These are phyloP conservation scores for Xylaria sp. DNA, from an alignment of 2,329 filamentous ascomycete species.

Conservation along the genomic window DNA sequence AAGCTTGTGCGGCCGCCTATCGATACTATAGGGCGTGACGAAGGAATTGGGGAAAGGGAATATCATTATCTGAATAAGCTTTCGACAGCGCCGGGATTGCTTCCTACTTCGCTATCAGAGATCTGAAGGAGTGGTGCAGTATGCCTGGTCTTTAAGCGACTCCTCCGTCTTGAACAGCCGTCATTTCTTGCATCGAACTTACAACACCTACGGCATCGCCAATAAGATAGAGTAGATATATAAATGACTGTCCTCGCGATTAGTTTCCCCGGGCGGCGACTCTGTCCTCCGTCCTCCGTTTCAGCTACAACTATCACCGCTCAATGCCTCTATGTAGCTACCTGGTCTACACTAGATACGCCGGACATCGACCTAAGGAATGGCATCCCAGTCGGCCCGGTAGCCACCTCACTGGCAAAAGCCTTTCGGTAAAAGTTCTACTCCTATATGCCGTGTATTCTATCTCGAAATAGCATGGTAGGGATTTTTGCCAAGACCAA, in stretches of 20 bases:
- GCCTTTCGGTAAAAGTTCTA: slow-evolving; percentile 23
- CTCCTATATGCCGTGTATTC: slow-evolving; percentile 20
- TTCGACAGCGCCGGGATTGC: slow-evolving; percentile 17
- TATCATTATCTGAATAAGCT: slow-evolving; percentile 32
- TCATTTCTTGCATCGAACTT: not conserved
- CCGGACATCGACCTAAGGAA: slow-evolving; percentile 22
- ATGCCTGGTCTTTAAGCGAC: not conserved
- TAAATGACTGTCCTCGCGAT: slow-evolving; percentile 19
- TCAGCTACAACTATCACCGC: slow-evolving; percentile 8
- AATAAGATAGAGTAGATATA: slow-evolving; percentile 17
- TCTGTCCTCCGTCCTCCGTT: slow-evolving; percentile 3
- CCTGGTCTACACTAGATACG: not conserved
- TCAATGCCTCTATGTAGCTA: not conserved
- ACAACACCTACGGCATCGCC: not conserved
- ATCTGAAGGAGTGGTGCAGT: slow-evolving; percentile 20
- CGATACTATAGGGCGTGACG: slow-evolving; percentile 21
- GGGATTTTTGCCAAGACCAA: slow-evolving; percentile 1
- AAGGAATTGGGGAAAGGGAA: slow-evolving; percentile 17
- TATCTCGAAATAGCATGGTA: slow-evolving; percentile 29
- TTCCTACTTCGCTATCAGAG: slow-evolving; percentile 10
- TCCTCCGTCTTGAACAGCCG: not conserved
- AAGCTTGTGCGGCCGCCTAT: slow-evolving; percentile 18
- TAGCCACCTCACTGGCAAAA: slow-evolving; percentile 12
- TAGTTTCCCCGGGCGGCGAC: slow-evolving; percentile 13
- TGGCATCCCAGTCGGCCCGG: slow-evolving; percentile 27